Evolutionary conservation across 2,329 filamentous ascomycete genomes (phyloP), one percentile per base, ranked within the genome.

Genomic region (Colletotrichum sidae): DNA sequence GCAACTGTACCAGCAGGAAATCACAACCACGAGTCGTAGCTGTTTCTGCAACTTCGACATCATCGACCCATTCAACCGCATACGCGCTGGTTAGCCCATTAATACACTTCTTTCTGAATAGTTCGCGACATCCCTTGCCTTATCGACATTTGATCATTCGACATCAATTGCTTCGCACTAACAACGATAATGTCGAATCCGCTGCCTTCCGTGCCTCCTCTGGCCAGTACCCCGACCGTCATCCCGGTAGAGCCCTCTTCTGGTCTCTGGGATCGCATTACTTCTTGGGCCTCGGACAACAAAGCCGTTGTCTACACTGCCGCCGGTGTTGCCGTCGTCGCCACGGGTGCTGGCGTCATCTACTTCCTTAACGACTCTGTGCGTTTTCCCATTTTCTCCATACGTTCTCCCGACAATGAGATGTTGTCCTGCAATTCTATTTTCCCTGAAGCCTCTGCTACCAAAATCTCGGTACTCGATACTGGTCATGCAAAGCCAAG

Each of bases 301-400:
- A 98, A 97, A 84, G 92, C 93, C 52, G 87, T 95, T 59, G 94
- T 97, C 69, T 99, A 97, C 81, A 97, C 96, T 71, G 93, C 98
- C 80, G 96, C 95, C 60, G 96, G 96, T 74, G 92, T 97, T 66
- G 95, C 95, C 58, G 87, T 97, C 52, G 93, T 97, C 47, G 92
- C 97, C 61, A 96, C 93, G 12, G 93, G 92, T 67, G 95, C 94
- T 39, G 95, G 96, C 72, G 92, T 93, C 47, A 91, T 97, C 75
- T 99, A 98, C 84, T 98, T 97, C 79, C 84, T 97, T 71, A 91
- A 82, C 69, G 84, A 86, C 71, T 81, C 84, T 71, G 87, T 90
- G 81, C 47, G 63, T 66, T 62, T 55, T 50, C 55, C 45, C 51
- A 10, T 55, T 41, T 60, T 55, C 46, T 55, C 52, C 45, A 33